A percentile compares a stretch with the other conserved stretches of the same genome.
These are phyloP conservation scores for Yamadazyma aaseri DNA, from an alignment of 1,139 yeast species.

Conservation along the genomic window DNA sequence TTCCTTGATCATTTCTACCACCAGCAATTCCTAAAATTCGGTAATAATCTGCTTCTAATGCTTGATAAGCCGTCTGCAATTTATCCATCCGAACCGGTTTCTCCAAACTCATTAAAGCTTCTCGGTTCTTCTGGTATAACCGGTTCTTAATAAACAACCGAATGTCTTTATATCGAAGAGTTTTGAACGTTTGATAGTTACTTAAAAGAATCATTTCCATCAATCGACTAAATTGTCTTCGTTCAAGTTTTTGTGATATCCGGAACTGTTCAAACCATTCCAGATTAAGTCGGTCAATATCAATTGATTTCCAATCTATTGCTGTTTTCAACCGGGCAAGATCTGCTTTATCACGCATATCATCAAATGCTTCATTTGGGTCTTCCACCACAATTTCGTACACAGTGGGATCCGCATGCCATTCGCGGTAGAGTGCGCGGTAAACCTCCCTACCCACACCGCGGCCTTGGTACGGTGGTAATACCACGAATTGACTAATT, in stretches of 20 bases:
- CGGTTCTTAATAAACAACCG: constrained; percentile 70
- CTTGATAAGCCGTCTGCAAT: constrained; percentile 70
- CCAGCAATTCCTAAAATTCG: constrained; percentile 49
- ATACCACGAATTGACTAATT: constrained; percentile 81
- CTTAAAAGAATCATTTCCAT: constrained; percentile 71
- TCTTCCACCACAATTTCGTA: constrained; percentile 88
- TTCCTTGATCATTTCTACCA: too few species aligned
- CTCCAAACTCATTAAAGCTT: constrained; percentile 69
- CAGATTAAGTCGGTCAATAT: constrained; percentile 21
- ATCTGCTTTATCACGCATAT: constrained; percentile 82
- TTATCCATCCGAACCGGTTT: constrained; percentile 61
- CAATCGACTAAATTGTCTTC: constrained; percentile 74
- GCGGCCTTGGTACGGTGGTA: constrained; percentile 77
- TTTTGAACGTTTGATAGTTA: constrained; percentile 28
- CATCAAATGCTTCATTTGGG: constrained; percentile 92
- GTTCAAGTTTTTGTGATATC: constrained; percentile 58
- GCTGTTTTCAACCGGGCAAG: constrained; percentile 46
- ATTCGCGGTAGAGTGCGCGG: constrained; percentile 47
- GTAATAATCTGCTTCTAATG: constrained; percentile 66
- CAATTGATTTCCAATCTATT: constrained; percentile 16
- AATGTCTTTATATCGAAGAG: constrained; percentile 35
- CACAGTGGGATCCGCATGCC: constrained; percentile 55
- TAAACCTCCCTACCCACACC: constrained; percentile 73
- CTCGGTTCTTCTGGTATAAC: constrained; percentile 73
- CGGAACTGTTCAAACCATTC: constrained; percentile 45